Evolutionary conservation across 176 grass and related monocot genomes (phyloP).

Genomic region (Musa beccarii): DNA sequence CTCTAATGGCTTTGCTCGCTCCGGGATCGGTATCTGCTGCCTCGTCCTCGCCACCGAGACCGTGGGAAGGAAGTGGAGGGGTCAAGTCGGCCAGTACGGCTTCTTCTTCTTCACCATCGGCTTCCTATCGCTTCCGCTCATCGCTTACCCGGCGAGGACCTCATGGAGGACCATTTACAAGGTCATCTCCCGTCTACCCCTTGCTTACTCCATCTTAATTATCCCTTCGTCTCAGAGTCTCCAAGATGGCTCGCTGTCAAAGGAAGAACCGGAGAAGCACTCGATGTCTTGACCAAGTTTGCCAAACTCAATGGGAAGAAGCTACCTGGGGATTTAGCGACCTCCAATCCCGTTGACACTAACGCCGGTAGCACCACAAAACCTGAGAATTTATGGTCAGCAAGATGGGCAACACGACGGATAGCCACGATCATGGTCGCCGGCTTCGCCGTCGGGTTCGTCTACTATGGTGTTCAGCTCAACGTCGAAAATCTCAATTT

Average conservation of each 20-base stretch:
- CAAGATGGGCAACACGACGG: conserved; percentile 27
- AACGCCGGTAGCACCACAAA: neutral
- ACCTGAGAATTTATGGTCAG: conserved; percentile 31
- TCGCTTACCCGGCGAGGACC: conserved; percentile 29
- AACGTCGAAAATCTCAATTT: conserved; percentile 48
- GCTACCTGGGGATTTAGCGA: conserved; percentile 25
- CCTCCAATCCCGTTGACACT: neutral
- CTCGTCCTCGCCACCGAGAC: conserved; percentile 43
- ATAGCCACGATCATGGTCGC: conserved; percentile 30
- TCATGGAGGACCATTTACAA: conserved; percentile 45
- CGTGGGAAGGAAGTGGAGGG: conserved; percentile 36
- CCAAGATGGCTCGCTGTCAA: conserved; percentile 41
- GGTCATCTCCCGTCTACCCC: conserved; percentile 34
- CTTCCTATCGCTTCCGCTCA: conserved; percentile 39
- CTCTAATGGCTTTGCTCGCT: conserved; percentile 34
- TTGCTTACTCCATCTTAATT: conserved; percentile 31
- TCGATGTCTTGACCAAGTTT: conserved; percentile 31
- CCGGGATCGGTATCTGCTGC: conserved; percentile 46
- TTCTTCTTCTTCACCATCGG: conserved; percentile 51
- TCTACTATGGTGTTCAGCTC: conserved; percentile 47
- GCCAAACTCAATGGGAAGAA: conserved; percentile 29
- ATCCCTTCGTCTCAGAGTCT: conserved; percentile 41
- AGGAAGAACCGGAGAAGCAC: conserved; percentile 30
- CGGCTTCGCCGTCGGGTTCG: conserved; percentile 39
- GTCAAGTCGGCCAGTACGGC: conserved; percentile 50